phyloP scores from a whole-genome alignment of 306 rosid species.

The Arachis stenosperma region DNA sequence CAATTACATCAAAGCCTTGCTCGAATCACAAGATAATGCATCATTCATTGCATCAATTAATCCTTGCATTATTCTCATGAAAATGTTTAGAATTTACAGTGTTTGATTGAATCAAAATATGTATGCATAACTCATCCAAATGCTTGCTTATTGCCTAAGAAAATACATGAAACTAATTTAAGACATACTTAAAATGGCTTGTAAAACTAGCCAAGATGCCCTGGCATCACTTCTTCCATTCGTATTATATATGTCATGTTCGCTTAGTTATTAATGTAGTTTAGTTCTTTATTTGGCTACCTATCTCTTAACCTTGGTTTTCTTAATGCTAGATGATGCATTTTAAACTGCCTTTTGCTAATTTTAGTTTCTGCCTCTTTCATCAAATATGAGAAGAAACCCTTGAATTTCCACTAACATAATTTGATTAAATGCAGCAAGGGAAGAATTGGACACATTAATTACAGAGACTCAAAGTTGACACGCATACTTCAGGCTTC shows the following conservation, averaged over 20 bases:
- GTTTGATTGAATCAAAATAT: too few species aligned
- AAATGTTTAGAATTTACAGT: too few species aligned
- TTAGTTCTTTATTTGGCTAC: background rate
- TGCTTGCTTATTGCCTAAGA: too few species aligned
- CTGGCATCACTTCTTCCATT: conserved; percentile 67
- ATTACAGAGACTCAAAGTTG: conserved; percentile 96
- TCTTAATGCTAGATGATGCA: conserved; percentile 21
- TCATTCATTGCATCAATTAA: too few species aligned
- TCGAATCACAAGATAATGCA: too few species aligned
- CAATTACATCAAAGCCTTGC: too few species aligned
- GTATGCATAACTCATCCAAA: too few species aligned
- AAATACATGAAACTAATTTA: too few species aligned
- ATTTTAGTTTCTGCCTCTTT: conserved; percentile 25
- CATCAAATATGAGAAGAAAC: conserved; percentile 16
- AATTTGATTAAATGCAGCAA: conserved; percentile 67
- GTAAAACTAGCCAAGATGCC: too few species aligned
- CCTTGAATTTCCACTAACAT: conserved; percentile 11
- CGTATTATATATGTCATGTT: conserved; percentile 26
- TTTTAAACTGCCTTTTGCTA: background rate
- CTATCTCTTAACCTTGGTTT: background rate
- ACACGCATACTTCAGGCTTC: conserved; percentile 97
- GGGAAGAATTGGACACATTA: conserved; percentile 88
- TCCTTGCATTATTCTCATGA: too few species aligned
- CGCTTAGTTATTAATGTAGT: background rate
- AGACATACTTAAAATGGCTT: too few species aligned